Base-by-base conservation (phyloP, 2,329 filamentous ascomycete genomes). In the Calcarisporium arbuscula region DNA sequence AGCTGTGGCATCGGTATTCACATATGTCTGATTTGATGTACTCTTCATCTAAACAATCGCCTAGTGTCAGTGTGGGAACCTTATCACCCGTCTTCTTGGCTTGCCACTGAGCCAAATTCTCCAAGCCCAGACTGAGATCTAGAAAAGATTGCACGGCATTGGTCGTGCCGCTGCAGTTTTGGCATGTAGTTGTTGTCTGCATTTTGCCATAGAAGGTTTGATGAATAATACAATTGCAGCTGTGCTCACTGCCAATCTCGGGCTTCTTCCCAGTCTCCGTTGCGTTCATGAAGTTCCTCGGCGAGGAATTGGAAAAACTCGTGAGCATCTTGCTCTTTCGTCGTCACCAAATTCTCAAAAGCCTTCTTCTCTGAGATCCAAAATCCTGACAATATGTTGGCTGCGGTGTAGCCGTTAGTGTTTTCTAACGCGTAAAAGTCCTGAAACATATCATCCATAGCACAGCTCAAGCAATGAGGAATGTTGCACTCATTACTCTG, bases 241-340 rank as follows among this genome's bases (percentile, higher is more conserved):
- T 74, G 50, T 77, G 73, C 51, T 77, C 74, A 43, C 69, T 75
- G 41, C 65, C 72, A 32, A 55, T 72, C 54, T 72, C 76, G 19
- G 74, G 73, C 47, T 67, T 74, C 52, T 79, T 81, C 25, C 74
- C 73, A n/a, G 44, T 85, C 80, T 11, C 80, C 80, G 48, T 89
- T 92, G 26, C 87, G 75, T 52, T 84, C 78, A 54, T 95, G 90
- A 12, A 98, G 71, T 49, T 92, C 85, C 62, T 95, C 90, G 22
- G 94, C 82, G 21, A 96, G 74, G 53, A 94, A 95, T 55, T 95
- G 88, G 58, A 95, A 94, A 62, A 94, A 96, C 57, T 96, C 90
- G 54, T 96, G 90, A 1, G 90, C 90, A 54, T 96, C 90, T 64
- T 96, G 90, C 60, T 96, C 90, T 51, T 89, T 86, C 50, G 94